Percentiles rank a stretch among this genome's conserved stretches.
phyloP scores from a whole-genome alignment of 2,329 filamentous ascomycete genomes.

The Sporothrix brunneoviolacea region DNA sequence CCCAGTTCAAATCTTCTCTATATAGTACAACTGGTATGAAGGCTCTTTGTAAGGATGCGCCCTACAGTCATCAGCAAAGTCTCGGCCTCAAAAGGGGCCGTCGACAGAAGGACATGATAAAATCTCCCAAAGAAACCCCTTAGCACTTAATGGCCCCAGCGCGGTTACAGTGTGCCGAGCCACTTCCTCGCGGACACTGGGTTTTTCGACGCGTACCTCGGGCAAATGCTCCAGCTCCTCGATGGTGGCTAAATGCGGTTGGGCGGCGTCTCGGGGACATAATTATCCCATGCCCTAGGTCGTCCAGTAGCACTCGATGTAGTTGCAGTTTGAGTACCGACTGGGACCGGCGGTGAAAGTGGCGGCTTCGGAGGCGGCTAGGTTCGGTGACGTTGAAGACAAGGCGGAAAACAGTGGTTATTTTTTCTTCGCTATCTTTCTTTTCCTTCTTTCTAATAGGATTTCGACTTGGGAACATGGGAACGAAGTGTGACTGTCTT shows the following conservation, averaged over 20 bases:
- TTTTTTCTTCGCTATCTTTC: background rate
- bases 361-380: conserved; percentile 45
- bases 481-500: too few species aligned
- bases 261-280: conserved; percentile 52
- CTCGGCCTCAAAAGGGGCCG: conserved; percentile 6
- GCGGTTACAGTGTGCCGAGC: conserved; percentile 51
- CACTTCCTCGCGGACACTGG: conserved; percentile 54
- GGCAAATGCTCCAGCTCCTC: conserved; percentile 47
- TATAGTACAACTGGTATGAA: conserved; percentile 39
- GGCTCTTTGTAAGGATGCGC: conserved; percentile 48
- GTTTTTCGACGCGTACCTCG: conserved; percentile 56
- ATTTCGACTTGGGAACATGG: too few species aligned
- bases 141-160: too few species aligned
- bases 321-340: conserved; percentile 44
- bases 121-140: too few species aligned
- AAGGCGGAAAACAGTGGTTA: conserved; percentile 26
- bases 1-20: conserved; percentile 37
- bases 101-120: too few species aligned
- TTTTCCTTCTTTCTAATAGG: background rate
- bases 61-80: conserved; percentile 23
- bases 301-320: conserved; percentile 48
- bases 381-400: conserved; percentile 42
- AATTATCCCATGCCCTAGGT: conserved; percentile 57
- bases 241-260: conserved; percentile 53
- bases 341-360: conserved; percentile 53